Evolutionary conservation across 129 eudicot species (phyloP).

Genomic region (Pseudognaphalium luteoalbum): DNA sequence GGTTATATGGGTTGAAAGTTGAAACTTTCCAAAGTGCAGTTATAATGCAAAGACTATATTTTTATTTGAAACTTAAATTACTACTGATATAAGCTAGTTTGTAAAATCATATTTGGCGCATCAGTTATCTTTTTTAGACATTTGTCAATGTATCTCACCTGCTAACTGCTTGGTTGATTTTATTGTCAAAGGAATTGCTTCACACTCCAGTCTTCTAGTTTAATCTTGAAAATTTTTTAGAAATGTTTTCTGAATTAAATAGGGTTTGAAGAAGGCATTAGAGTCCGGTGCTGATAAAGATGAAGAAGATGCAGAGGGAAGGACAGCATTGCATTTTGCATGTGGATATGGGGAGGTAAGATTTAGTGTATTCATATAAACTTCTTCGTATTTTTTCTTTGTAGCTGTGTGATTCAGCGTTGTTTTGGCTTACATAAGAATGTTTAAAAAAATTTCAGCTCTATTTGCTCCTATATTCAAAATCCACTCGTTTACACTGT

Average conservation of each 20-base stretch:
- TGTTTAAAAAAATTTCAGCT: background rate
- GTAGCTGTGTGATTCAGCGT: background rate
- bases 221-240: background rate
- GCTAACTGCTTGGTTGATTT: background rate
- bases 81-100: background rate
- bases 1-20: no score
- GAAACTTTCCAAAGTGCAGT: background rate
- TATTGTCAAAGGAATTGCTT: constrained; percentile 4
- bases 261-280: constrained; percentile 81
- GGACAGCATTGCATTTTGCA: constrained; percentile 97
- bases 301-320: constrained; percentile 97
- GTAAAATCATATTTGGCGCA: background rate
- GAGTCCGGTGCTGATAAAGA: constrained; percentile 85
- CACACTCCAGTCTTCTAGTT: constrained; percentile 13
- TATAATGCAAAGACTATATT: background rate
- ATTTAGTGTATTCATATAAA: background rate
- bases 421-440: background rate
- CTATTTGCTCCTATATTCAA: background rate
- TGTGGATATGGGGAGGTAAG: constrained; percentile 98
- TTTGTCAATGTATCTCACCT: background rate
- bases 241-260: constrained; percentile 25
- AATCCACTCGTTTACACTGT: background rate
- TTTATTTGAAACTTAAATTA: background rate
- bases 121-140: background rate
- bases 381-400: background rate